phyloP scores from a whole-genome alignment of 1,139 yeast genomes.

The Arxiozyma slooffiae region DNA sequence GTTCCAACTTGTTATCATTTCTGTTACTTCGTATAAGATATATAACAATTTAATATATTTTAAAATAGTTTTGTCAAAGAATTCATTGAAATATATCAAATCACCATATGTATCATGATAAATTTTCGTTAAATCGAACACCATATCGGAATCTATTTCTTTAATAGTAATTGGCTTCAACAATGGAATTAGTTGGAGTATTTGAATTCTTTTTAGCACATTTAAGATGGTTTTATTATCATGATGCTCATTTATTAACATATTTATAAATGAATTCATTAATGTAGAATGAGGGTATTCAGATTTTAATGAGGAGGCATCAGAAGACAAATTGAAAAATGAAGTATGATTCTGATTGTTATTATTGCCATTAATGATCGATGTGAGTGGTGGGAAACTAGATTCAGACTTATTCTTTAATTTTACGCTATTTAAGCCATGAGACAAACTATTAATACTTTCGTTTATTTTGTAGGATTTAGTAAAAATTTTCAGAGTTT shows the following conservation, averaged over 20 bases:
- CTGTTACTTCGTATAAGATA: not conserved
- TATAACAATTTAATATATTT: constrained; percentile 1
- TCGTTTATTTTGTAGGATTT: constrained; percentile 3
- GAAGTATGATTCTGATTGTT: not conserved
- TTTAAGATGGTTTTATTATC: constrained; percentile 18
- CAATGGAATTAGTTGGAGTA: constrained; percentile 19
- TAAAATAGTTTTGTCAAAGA: constrained; percentile 15
- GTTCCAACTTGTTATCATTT: not conserved
- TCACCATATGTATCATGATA: constrained; percentile 19
- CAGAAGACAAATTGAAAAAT: not conserved
- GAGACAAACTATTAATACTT: constrained; percentile 1
- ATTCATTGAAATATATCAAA: constrained; percentile 19
- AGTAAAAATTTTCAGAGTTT: constrained; percentile 10
- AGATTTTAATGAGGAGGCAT: not conserved
- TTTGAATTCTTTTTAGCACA: constrained; percentile 17
- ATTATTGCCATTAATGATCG: not conserved
- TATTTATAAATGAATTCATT: constrained; percentile 12
- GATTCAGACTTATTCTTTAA: not conserved
- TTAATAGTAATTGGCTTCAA: not conserved
- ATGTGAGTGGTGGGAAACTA: not conserved
- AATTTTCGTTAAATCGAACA: constrained; percentile 10
- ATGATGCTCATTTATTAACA: constrained; percentile 17
- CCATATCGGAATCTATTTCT: constrained; percentile 4
- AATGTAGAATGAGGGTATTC: constrained; percentile 1
- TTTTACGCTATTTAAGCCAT: not conserved